Base-by-base conservation (phyloP, 1,139 yeast genomes). In the Blastobotrys arbuscula region DNA sequence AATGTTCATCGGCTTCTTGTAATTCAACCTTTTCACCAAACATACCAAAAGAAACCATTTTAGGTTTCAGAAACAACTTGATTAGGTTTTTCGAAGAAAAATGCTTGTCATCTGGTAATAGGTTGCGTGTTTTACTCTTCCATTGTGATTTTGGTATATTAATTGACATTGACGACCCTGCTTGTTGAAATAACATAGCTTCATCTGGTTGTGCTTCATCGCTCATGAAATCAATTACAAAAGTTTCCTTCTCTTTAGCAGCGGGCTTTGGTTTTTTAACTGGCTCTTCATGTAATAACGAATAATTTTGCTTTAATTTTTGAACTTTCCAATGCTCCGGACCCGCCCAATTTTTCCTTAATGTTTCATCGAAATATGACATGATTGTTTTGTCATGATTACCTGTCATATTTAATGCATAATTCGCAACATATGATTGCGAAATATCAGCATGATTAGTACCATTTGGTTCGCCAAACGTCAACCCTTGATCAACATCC, bases 281-380 rank as follows among this genome's bases (percentile, higher is more conserved):
- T 6, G 18, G 19, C 16, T 21, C 30, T 15, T 34, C 40, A 33
- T 45, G 50, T 3, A 46, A 52, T 61, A 39, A 33, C 30, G 44
- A 37, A 19, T 23, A 44, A 15, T 30, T 41, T 53, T 66, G 68
- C 57, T 75, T 82, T 50, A 84, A 71, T 24, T 80, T 78, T 39
- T 77, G 71, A 10, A 90, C 86, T 66, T 84, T 85, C 97, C 97
- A 92, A 66, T 88, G 94, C 54, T 87, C 94, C 5, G 96, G 92
- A 8, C 96, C 96, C 39, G 95, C 77, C 96, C 96, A 88, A 62
- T 79, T 82, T 42, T 77, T 74, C 53, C 75, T 79, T 68, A 86
- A 69, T 16, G 78, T 75, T 53, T 79, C 81, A 61, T 87, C 95
- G 64, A 87, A 86, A 62, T 85, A 85, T 0, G 87, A 81, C 81